Evolutionary conservation across 352 stramenopile species (phyloP).

Genomic region (Phytophthora crassamura): DNA sequence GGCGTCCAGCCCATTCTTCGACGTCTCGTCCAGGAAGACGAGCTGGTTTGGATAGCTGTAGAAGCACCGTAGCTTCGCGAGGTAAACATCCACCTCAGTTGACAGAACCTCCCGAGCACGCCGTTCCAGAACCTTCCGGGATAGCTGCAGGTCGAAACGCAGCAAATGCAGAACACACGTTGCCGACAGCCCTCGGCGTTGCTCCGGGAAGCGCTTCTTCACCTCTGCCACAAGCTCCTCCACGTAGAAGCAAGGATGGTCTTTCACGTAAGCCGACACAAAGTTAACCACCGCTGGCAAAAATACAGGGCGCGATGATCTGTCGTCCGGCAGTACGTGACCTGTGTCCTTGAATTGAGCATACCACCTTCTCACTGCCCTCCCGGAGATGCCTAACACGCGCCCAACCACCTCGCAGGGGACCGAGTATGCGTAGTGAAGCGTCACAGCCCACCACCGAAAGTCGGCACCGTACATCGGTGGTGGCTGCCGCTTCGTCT

Average conservation of each 20-base stretch:
- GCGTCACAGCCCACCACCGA: constrained; percentile 20
- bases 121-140: background rate
- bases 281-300: no score
- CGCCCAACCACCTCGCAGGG: constrained; percentile 8
- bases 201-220: no score
- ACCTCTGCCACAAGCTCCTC: background rate
- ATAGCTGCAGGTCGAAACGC: background rate
- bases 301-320: no score
- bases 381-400: constrained; percentile 14
- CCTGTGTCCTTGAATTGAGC: constrained; percentile 12
- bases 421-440: constrained; percentile 31
- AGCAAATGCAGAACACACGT: background rate
- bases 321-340: background rate
- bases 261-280: background rate
- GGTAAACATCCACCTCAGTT: no score
- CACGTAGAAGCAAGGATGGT: background rate
- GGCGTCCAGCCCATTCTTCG: background rate
- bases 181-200: background rate
- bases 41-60: background rate
- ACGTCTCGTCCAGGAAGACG: background rate
- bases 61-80: background rate
- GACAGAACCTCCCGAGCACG: no score
- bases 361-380: constrained; percentile 24
- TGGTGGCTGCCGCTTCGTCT: no score
- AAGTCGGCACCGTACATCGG: constrained; percentile 22